Conservation (phyloP, 2,329 filamentous ascomycete genomes). For the Dactylellina sp. region DNA sequence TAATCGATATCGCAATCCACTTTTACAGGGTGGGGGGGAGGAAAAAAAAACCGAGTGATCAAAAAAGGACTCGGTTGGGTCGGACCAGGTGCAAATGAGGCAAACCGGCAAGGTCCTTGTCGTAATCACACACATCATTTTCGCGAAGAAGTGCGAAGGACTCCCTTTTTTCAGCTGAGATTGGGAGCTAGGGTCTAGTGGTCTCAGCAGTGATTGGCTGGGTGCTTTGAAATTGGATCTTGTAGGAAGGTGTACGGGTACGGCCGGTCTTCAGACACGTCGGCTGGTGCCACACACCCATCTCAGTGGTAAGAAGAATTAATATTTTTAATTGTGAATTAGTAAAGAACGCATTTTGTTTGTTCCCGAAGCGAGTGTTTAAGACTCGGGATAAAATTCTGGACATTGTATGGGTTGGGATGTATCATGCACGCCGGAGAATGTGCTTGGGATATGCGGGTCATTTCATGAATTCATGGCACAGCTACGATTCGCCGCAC, state of each 20-base stretch:
- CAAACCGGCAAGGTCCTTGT: slow-evolving; percentile 22
- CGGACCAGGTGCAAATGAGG: slow-evolving; percentile 2
- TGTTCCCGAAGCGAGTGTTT: not conserved
- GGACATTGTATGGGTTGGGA: slow-evolving; percentile 1
- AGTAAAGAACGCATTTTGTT: slow-evolving; percentile 10
- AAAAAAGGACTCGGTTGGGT: slow-evolving; percentile 7
- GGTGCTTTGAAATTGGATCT: slow-evolving; percentile 24
- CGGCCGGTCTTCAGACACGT: slow-evolving; percentile 39
- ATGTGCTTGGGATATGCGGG: slow-evolving; percentile 47
- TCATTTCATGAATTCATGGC: slow-evolving; percentile 30
- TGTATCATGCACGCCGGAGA: slow-evolving; percentile 33
- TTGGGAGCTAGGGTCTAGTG: not conserved
- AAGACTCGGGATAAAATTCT: not conserved
- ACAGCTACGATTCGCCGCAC: slow-evolving; percentile 24
- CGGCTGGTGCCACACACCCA: slow-evolving; percentile 35
- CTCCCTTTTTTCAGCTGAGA: slow-evolving; percentile 39
- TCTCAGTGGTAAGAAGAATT: slow-evolving; percentile 3
- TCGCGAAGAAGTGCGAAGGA: not conserved
- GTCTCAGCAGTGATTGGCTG: slow-evolving; percentile 19
- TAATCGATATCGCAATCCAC: slow-evolving; percentile 24
- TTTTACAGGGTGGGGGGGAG: slow-evolving; percentile 2
- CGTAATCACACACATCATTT: slow-evolving; percentile 25
- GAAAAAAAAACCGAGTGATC: slow-evolving; percentile 4
- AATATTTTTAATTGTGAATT: slow-evolving; percentile 3
- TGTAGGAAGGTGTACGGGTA: slow-evolving; percentile 22